Base-by-base conservation (phyloP, 2,329 filamentous ascomycete species). In the Lachnellula cervina region DNA sequence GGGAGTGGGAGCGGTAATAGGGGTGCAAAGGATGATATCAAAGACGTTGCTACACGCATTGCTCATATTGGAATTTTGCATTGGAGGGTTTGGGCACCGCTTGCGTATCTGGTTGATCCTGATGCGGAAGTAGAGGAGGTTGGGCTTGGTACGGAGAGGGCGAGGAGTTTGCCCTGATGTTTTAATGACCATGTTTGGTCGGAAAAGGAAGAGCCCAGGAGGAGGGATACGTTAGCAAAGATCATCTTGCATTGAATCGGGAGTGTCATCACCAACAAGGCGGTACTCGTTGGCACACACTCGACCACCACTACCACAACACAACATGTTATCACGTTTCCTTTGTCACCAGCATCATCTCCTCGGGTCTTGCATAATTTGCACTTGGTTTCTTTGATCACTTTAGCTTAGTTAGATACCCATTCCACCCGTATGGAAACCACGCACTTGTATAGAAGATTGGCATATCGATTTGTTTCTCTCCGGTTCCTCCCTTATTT, bases 21-120 rank as follows among this genome's bases (percentile, higher is more conserved):
- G 40, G 59, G 53, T 5, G 38, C 52, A 13, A 69, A 66, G 35
- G 65, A 67, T 5, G 65, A 69, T 21, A 61, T 88, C 38, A 77
- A 80, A 44, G 86, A 90, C 56, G 82, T 96, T 70, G 84, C 89
- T 1, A 87, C 85, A 45, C 84, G 89, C 46, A 78, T 96, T 50
- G 87, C 90, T 5, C 93, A 97, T 67, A 83, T 97, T 45, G 84
- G 89, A 14, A 79, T 94, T 5, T 74, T 97, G 23, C 91, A 97
- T 72, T 97, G 92, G 91, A 82, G 89, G 49, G 87, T 96, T 3
- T 97, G 92, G 90, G 81, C 82, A 1, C 82, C 83, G 2, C 76
- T 96, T 52, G 83, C 88, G 13, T 96, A 96, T 68, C 62, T 70
- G 19, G 64, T 67, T 2, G 61, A 68, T 57, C 65, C 66, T 3